phyloP scores from a whole-genome alignment of 2,329 filamentous ascomycete genomes.

The Geosmithia putterillii region DNA sequence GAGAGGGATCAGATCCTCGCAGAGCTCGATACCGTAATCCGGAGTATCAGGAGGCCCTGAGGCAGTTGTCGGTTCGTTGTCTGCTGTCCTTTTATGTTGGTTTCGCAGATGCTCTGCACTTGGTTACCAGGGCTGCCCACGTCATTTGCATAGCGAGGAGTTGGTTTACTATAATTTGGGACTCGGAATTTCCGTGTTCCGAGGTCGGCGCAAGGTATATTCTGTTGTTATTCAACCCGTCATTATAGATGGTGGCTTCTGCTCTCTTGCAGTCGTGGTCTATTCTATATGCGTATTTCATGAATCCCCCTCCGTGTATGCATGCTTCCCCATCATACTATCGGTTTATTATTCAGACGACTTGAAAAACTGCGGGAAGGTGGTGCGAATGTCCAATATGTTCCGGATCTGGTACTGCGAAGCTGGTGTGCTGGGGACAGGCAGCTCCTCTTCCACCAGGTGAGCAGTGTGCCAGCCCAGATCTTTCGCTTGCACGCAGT shows the following conservation, averaged over 20 bases:
- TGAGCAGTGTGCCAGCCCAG: slow-evolving; percentile 83
- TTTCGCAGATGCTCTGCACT: neutral
- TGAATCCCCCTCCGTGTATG: neutral
- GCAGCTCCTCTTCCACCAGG: slow-evolving; percentile 65
- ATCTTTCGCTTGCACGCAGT: slow-evolving; percentile 64
- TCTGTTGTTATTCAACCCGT: neutral
- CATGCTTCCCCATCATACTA: neutral
- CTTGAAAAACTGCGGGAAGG: slow-evolving; percentile 85
- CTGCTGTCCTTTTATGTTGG: neutral
- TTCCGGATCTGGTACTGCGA: slow-evolving; percentile 64
- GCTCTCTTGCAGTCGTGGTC: neutral
- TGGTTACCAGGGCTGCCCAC: neutral
- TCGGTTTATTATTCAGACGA: slow-evolving; percentile 10
- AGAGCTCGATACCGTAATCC: slow-evolving; percentile 48
- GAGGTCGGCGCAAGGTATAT: neutral
- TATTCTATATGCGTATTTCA: neutral
- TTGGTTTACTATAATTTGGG: slow-evolving; percentile 6
- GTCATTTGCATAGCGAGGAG: slow-evolving; percentile 13
- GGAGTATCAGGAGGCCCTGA: slow-evolving; percentile 46
- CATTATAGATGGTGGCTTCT: neutral
- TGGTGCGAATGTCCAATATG: slow-evolving; percentile 59
- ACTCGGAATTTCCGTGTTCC: neutral
- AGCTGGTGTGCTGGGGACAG: slow-evolving; percentile 49
- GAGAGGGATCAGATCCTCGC: slow-evolving; percentile 50
- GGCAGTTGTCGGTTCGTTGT: no score